Conservation (phyloP, 2,329 filamentous ascomycete species). For the Talaromyces marneffei region DNA sequence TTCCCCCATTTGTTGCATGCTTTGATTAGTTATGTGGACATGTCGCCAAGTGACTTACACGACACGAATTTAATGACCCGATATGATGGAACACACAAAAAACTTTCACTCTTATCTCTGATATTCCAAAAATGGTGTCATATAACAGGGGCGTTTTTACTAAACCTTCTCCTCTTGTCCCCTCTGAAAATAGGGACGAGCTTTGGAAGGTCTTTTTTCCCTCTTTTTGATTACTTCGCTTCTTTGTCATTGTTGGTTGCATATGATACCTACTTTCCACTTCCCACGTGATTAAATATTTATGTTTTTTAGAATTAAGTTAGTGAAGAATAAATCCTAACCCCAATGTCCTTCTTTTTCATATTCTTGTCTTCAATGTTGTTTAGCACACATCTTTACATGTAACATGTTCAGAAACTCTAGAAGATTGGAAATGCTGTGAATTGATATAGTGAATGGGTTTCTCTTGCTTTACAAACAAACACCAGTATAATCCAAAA, state of each 20-base stretch:
- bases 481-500: not conserved
- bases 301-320: not conserved
- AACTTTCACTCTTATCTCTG: not conserved
- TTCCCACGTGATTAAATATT: not conserved
- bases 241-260: not conserved
- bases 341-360: not conserved
- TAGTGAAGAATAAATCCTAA: not conserved
- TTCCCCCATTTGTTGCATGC: not conserved
- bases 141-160: not conserved
- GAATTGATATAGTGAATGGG: not conserved
- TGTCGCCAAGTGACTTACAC: not conserved
- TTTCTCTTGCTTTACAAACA: conserved; percentile 1
- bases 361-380: not conserved
- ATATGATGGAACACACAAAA: not conserved
- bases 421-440: too few relatives aligned
- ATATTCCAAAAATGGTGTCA: not conserved
- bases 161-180: not conserved
- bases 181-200: not conserved
- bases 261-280: conserved; percentile 2
- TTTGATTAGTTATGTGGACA: not conserved
- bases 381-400: too few relatives aligned
- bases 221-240: not conserved
- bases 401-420: too few relatives aligned
- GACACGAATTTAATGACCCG: conserved; percentile 3
- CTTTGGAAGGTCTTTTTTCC: not conserved